Base-by-base conservation (phyloP, 345 rosid genomes). In the Populus simonii region DNA sequence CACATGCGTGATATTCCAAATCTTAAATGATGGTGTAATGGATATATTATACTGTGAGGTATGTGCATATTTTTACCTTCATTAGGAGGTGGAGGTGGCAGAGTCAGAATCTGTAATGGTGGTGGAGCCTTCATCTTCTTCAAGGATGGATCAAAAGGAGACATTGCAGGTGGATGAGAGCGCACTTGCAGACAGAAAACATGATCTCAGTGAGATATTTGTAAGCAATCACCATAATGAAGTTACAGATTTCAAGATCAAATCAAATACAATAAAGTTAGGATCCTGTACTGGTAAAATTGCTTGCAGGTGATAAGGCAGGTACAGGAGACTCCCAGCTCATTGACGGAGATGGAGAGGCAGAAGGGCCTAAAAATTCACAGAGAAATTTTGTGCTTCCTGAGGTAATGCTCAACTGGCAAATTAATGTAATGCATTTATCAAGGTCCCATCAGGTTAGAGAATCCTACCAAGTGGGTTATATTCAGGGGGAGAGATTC, bases 41-140 rank as follows among this genome's bases (percentile, higher is more conserved):
- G 17, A 66, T 35, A 61, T 22, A 63, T 66, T 47, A 67, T 72
- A 18, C 16, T 51, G 16, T 35, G 6, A 83, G 71, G 12, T 23
- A 8, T 41, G 47, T 39, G 15, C 51, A 61, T 16, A 47, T 47
- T 39, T 80, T 39, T 79, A 89, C 94, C 90, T 82, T 73, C 87
- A 62, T 86, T 88, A 72, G 91, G 92, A 76, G 94, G 94, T 17
- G 94, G 91, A 75, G 94, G 90, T 23, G 91, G 94, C 16, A 91
- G 80, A 20, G 74, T 74, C 85, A 84, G 57, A 51, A 86, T 73
- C n/a, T 80, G 74, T 36, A 81, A 70, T 65, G 92, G 84, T 6
- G 86, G 86, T 8, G 88, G 88, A 80, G 86, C 39, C 79, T 81
- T 91, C 3, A n/a, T 67, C 77, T 84, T 86, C 78, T 78, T 84